A percentile compares a stretch with the other conserved stretches of the same genome.
Evolutionary conservation across 257 asterid species (phyloP).

Genomic region (Solanum chmielewskii): DNA sequence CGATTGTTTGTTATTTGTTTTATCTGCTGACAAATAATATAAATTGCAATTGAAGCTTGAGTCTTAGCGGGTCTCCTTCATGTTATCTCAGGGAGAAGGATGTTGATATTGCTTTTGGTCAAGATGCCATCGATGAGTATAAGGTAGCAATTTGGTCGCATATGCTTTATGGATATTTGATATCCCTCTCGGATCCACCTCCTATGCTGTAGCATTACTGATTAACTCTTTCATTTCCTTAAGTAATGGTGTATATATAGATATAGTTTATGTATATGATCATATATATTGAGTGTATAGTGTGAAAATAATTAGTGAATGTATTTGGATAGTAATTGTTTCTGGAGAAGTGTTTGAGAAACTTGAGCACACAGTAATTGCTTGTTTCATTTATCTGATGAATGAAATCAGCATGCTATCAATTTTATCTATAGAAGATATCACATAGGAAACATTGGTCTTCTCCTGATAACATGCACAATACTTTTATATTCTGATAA

Average conservation of each 20-base stretch:
- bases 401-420: background rate
- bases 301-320: background rate
- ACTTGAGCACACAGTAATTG: background rate
- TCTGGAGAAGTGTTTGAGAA: background rate
- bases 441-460: background rate
- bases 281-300: background rate
- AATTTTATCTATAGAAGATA: background rate
- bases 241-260: background rate
- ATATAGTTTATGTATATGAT: background rate
- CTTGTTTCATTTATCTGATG: background rate
- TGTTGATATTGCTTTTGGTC: constrained; percentile 76
- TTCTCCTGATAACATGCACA: background rate
- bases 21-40: background rate
- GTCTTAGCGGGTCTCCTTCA: constrained; percentile 1
- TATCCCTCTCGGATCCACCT: background rate
- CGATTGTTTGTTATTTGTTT: background rate
- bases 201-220: background rate
- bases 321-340: background rate
- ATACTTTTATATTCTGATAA: background rate
- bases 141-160: constrained; percentile 42
- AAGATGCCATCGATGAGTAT: constrained; percentile 91
- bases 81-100: constrained; percentile 82
- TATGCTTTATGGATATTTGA: background rate
- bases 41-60: background rate
- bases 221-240: background rate